Conservation (phyloP, 177 flowering plant species). For the Vitis hybrid region DNA sequence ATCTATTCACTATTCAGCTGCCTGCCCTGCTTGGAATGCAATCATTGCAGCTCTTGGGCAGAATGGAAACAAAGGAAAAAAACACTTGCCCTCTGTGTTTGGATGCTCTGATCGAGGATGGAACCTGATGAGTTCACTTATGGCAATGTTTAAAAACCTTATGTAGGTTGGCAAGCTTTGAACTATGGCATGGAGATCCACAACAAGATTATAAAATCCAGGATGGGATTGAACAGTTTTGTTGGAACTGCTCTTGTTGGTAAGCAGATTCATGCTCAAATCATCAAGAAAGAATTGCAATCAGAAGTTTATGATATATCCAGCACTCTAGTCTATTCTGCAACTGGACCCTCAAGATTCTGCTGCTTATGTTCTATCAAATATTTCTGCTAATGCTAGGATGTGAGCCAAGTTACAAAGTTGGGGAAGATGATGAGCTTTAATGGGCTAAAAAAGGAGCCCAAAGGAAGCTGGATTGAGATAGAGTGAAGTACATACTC, state of each 20-base stretch:
- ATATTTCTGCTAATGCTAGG: conserved; percentile 79
- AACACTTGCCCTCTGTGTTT: conserved; percentile 44
- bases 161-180: conserved; percentile 48
- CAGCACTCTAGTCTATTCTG: conserved; percentile 71
- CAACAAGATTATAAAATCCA: conserved; percentile 52
- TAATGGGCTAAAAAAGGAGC: conserved; percentile 66
- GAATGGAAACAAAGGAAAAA: conserved; percentile 51
- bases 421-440: conserved; percentile 61
- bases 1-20: conserved; percentile 17
- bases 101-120: conserved; percentile 55
- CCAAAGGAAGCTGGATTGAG: conserved; percentile 86
- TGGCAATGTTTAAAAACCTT: conserved; percentile 83
- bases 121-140: conserved; percentile 84
- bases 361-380: conserved; percentile 67
- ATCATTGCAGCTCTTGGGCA: conserved; percentile 79
- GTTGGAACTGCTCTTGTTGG: conserved; percentile 76
- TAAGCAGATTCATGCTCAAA: conserved; percentile 83
- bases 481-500: conserved; percentile 62
- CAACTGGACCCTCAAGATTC: conserved; percentile 75
- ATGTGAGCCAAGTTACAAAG: conserved; percentile 63
- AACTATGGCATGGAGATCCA: conserved; percentile 65
- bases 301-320: conserved; percentile 55
- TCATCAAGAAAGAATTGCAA: conserved; percentile 67
- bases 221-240: conserved; percentile 57
- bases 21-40: conserved; percentile 71